Evolutionary conservation across 2,329 filamentous ascomycete genomes (phyloP), one percentile per base, ranked within the genome.

Genomic region (Aureobasidium sp.): DNA sequence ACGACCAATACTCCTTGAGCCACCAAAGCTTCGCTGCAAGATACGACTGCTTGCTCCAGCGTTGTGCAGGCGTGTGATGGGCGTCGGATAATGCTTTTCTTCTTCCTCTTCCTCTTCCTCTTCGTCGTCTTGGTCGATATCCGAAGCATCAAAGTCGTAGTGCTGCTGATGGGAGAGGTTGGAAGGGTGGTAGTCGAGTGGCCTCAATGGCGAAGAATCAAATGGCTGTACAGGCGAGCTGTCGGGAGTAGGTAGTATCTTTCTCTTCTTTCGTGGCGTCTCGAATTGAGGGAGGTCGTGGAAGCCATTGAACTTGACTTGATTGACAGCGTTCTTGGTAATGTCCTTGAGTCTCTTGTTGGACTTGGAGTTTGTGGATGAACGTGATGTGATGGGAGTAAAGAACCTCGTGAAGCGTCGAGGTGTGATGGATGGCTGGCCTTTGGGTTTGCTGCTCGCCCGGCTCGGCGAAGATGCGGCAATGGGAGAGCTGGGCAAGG

Each of bases 341-440:
- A 81, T 80, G 66, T 81, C 79, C 63, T 77, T 77, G 65, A 81
- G 68, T 65, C 79, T 76, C 63, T 78, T 72, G 29, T 75, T 75
- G 32, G 78, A 78, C 64, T 73, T 75, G 63, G 74, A 71, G 36
- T 66, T 66, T 47, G 69, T 65, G 51, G 68, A 62, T 24, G 66
- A 65, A 24, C 67, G 69, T 8, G 59, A 51, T 20, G 50, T 52
- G 41, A 69, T 66, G 12, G 79, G 79, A 13, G 78, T 79, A 70
- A 81, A 81, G 71, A 81, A 81, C 64, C 77, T 76, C 52, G 70
- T 79, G 71, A 81, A 81, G 63, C 79, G 75, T 67, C 79, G 79
- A 7, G 79, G 79, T 0, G 79, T 81, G 65, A 81, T 78, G 32
- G 78, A 79, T 6, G 79, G 79, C 36, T 77, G 76, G 63, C 75